A percentile compares a stretch with the other conserved stretches of the same genome.
Conservation (phyloP, 257 asterid species). For the Galeopsis tetrahit region DNA sequence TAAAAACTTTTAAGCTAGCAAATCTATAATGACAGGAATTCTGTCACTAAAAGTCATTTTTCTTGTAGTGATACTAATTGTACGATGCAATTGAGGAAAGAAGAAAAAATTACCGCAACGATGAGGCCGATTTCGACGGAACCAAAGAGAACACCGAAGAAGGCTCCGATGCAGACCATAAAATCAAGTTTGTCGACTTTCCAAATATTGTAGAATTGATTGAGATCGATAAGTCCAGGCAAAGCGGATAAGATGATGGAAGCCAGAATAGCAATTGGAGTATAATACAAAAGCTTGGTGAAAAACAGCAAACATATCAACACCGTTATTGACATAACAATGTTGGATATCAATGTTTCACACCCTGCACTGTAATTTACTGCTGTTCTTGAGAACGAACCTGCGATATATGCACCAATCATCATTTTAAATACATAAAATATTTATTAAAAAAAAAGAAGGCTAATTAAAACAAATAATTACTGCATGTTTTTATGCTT, state of each 20-base stretch:
- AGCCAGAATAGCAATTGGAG: conserved; percentile 75
- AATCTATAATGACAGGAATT: no score
- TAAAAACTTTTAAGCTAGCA: no score
- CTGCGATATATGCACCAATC: conserved; percentile 33
- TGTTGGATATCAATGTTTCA: conserved; percentile 75
- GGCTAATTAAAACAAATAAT: no score
- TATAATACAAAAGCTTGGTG: conserved; percentile 68
- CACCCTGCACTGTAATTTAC: conserved; percentile 86
- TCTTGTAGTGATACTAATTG: no score
- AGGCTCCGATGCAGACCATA: conserved; percentile 63
- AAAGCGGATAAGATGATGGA: conserved; percentile 80
- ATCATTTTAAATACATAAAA: not conserved
- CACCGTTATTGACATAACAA: conserved; percentile 76
- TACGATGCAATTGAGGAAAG: no score
- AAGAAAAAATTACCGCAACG: conserved; percentile 55
- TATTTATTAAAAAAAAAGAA: no score
- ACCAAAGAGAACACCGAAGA: conserved; percentile 72
- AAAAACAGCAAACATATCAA: conserved; percentile 58
- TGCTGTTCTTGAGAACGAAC: conserved; percentile 87
- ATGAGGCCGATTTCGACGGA: conserved; percentile 83
- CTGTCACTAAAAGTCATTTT: no score
- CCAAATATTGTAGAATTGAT: conserved; percentile 59
- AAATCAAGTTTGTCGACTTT: conserved; percentile 80
- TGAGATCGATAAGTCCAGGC: conserved; percentile 72
- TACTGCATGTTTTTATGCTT: no score